phyloP scores from a whole-genome alignment of 306 rosid genomes.

The Pterocarpus santalinus region DNA sequence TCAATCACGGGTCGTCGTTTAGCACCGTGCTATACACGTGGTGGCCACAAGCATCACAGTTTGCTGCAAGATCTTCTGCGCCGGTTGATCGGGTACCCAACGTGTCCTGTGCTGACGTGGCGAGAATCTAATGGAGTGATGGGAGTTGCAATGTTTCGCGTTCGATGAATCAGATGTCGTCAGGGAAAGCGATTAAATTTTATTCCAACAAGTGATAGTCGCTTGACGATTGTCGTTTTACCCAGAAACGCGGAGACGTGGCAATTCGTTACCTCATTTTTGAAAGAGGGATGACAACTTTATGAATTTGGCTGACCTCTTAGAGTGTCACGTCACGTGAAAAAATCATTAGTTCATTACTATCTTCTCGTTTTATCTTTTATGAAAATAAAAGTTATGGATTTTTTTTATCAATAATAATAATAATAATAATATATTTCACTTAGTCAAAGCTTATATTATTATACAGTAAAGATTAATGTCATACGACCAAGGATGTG shows the following conservation, averaged over 20 bases:
- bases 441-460: too few species aligned
- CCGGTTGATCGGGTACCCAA: conserved; percentile 24
- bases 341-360: neutral
- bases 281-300: neutral
- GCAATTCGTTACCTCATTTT: conserved; percentile 4
- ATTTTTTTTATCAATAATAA: too few species aligned
- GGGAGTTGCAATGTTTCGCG: neutral
- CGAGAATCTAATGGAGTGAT: neutral
- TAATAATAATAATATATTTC: too few species aligned
- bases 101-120: neutral
- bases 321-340: neutral
- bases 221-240: conserved; percentile 34
- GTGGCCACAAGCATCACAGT: neutral
- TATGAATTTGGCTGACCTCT: neutral
- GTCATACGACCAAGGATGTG: too few species aligned
- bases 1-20: conserved; percentile 30
- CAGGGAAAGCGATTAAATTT: neutral
- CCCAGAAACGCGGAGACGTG: conserved; percentile 44
- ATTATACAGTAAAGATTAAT: too few species aligned
- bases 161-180: conserved; percentile 9
- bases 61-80: too few species aligned
- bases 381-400: too few species aligned
- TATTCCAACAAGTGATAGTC: neutral
- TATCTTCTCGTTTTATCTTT: too few species aligned
- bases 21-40: neutral